These are phyloP conservation scores for Fistulifera pelliculosa DNA, from an alignment of 108 stramenopile genomes.

Conservation along the genomic window DNA sequence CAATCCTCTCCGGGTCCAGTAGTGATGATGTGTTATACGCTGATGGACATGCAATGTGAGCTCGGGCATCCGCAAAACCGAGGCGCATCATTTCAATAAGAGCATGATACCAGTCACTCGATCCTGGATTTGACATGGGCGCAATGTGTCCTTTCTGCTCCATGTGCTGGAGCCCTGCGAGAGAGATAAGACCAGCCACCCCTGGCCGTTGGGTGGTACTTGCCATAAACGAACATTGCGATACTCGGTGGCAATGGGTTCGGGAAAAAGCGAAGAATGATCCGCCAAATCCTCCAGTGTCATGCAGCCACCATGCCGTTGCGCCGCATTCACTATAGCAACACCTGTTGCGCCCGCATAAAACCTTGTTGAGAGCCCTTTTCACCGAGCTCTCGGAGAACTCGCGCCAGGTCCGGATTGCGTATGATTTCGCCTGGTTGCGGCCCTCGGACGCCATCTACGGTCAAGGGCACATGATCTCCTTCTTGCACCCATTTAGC, in stretches of 20 bases:
- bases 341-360: constrained; percentile 76
- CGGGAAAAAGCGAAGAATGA: constrained; percentile 63
- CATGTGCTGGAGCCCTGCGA: constrained; percentile 60
- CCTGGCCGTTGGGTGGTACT: constrained; percentile 95
- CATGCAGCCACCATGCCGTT: constrained; percentile 76
- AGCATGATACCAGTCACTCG: constrained; percentile 53
- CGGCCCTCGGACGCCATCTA: constrained; percentile 49
- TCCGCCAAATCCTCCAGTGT: constrained; percentile 71
- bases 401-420: constrained; percentile 83
- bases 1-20: constrained; percentile 50
- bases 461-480: constrained; percentile 39
- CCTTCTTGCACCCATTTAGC: constrained; percentile 44
- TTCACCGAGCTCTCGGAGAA: constrained; percentile 68
- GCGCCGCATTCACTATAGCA: constrained; percentile 74
- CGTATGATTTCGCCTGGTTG: constrained; percentile 68
- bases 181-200: constrained; percentile 85
- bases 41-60: constrained; percentile 54
- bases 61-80: constrained; percentile 83
- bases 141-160: constrained; percentile 25
- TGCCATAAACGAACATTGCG: constrained; percentile 72
- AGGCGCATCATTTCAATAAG: constrained; percentile 88
- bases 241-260: constrained; percentile 73
- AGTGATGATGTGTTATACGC: constrained; percentile 28
- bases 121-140: constrained; percentile 17
- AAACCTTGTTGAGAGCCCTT: constrained; percentile 75